A percentile compares a stretch with the other conserved stretches of the same genome.
phyloP scores from a whole-genome alignment of 495 filamentous ascomycete species.

The Penicillium ochrochloron region DNA sequence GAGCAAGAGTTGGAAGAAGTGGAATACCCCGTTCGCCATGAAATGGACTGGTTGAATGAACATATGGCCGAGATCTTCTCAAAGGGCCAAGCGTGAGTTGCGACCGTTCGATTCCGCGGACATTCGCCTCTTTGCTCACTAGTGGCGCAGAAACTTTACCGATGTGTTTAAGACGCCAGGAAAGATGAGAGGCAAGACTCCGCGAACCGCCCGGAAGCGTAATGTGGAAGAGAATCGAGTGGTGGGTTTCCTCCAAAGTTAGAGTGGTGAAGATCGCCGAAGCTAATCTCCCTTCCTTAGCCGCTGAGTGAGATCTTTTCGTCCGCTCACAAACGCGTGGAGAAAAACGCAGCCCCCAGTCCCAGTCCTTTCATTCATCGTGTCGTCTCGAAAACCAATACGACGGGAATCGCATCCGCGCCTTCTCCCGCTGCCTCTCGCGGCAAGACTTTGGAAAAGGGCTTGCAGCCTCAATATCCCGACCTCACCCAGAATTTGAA shows the following conservation, averaged over 20 bases:
- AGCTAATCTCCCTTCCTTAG: slow-evolving; percentile 50
- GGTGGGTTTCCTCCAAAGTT: slow-evolving; percentile 51
- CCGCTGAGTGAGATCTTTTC: slow-evolving; percentile 83
- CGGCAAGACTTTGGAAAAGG: slow-evolving; percentile 26
- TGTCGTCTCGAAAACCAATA: slow-evolving; percentile 39
- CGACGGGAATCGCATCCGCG: slow-evolving; percentile 20
- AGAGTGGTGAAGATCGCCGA: slow-evolving; percentile 5
- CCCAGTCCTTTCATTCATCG: slow-evolving; percentile 42
- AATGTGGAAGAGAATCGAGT: slow-evolving; percentile 66
- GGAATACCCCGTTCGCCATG: slow-evolving; percentile 83
- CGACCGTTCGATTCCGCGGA: slow-evolving; percentile 14
- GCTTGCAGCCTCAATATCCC: slow-evolving; percentile 39
- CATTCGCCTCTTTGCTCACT: slow-evolving; percentile 40
- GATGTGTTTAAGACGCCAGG: slow-evolving; percentile 97
- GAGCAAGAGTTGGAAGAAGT: slow-evolving; percentile 85
- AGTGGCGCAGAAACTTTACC: slow-evolving; percentile 68
- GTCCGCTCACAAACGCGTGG: slow-evolving; percentile 52
- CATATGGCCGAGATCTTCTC: slow-evolving; percentile 95
- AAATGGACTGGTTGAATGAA: slow-evolving; percentile 95
- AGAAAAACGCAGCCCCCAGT: slow-evolving; percentile 31
- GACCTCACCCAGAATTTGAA: slow-evolving; percentile 45
- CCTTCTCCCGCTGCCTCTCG: slow-evolving; percentile 27
- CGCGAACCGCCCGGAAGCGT: slow-evolving; percentile 76
- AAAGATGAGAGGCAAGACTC: slow-evolving; percentile 91
- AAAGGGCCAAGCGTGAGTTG: slow-evolving; percentile 76